Evolutionary conservation across 768 basidiomycete species (phyloP), one percentile per base, ranked within the genome.

Genomic region (Trametes coccinea): DNA sequence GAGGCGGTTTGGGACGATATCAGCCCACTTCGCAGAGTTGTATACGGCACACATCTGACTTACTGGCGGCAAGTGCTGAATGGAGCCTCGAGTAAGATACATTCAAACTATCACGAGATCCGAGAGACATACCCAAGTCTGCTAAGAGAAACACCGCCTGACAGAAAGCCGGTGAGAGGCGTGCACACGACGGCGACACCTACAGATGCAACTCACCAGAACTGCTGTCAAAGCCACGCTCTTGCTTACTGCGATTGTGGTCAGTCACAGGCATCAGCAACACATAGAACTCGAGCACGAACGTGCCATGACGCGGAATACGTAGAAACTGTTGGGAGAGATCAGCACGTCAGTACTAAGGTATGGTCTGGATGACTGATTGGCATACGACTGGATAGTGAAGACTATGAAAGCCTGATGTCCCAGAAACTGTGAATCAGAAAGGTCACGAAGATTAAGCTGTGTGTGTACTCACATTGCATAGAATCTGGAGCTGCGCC

Each of bases 401-500:
- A 45, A 16, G 9, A 59, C 50, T n/a, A 22, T 22, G 13, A n/a
- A 52, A 27, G 58, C 51, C 58, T 59, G 30, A 4, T 2, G n/a
- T n/a, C n/a, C n/a, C n/a, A n/a, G n/a, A n/a, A n/a, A n/a, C n/a
- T n/a, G 34, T 10, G 55, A 14, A 16, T 17, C 6, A n/a, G 4
- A 22, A 8, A 1, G 33, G 17, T 17, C 41, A 2, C 4, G 22
- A 10, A 11, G 30, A 22, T 4, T 27, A 17, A 8, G 34, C 3
- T 13, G 2, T 2, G 5, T 37, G 29, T 5, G 3, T n/a, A 11
- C 43, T 30, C 22, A 46, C 53, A 33, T 55, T 55, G 44, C 53
- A 55, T 7, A 55, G 22, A 2, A 61, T 50, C 10, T 61, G 60
- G 10, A 54, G 39, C 60, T 61, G 33, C n/a, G n/a, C n/a, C n/a